Evolutionary conservation across 345 rosid genomes (phyloP).

Genomic region (Citrus hindsii): DNA sequence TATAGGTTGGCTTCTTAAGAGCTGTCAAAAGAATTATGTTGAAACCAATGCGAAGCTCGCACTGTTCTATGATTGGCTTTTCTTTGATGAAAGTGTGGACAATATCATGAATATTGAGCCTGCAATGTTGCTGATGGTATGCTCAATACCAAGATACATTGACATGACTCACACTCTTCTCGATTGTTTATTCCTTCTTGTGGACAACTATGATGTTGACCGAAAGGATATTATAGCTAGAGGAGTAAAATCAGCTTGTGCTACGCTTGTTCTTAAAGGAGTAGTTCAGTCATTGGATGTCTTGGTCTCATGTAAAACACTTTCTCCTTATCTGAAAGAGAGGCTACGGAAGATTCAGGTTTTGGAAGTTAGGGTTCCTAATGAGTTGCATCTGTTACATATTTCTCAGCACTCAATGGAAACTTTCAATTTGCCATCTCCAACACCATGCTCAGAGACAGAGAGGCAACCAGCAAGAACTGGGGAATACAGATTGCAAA

Average conservation of each 20-base stretch:
- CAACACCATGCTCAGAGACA: constrained; percentile 13
- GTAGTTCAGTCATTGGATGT: constrained; percentile 51
- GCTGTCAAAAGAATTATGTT: constrained; percentile 47
- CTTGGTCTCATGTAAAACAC: constrained; percentile 33
- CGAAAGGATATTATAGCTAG: constrained; percentile 32
- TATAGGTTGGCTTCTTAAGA: constrained; percentile 68
- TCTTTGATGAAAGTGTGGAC: constrained; percentile 63
- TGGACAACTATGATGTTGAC: constrained; percentile 58
- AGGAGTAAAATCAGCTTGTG: constrained; percentile 61
- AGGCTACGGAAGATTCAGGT: constrained; percentile 43
- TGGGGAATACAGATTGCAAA: constrained; percentile 13
- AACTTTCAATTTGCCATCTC: constrained; percentile 16
- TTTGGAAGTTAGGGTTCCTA: constrained; percentile 22
- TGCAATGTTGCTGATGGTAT: constrained; percentile 70
- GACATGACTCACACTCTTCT: constrained; percentile 64
- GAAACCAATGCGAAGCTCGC: constrained; percentile 65
- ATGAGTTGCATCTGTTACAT: constrained; percentile 18
- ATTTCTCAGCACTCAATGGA: constrained; percentile 14
- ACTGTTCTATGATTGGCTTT: constrained; percentile 82
- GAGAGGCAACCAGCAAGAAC: constrained; percentile 8
- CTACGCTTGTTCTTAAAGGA: constrained; percentile 52
- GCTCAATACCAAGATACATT: constrained; percentile 62
- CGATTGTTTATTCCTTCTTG: constrained; percentile 70
- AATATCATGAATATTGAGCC: constrained; percentile 88
- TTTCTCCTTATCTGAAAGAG: constrained; percentile 53